Evolutionary conservation across 495 filamentous ascomycete genomes (phyloP).

Genomic region (Chlorociboria aeruginascens): DNA sequence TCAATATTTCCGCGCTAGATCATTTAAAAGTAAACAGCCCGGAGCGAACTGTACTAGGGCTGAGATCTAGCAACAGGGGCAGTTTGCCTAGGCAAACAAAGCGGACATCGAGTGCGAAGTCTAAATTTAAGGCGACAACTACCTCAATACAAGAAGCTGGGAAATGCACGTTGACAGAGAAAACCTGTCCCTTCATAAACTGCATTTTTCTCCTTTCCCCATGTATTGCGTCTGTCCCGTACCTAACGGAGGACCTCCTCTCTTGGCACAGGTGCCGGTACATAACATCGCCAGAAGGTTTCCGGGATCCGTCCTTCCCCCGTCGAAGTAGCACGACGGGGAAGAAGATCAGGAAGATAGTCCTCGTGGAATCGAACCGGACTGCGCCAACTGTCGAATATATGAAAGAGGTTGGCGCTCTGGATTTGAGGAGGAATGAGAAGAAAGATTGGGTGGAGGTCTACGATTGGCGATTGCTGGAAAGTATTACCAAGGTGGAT

Average conservation of each 20-base stretch:
- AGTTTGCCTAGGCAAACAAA: too few species aligned
- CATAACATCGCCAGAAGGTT: constrained; percentile 10
- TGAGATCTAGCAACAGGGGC: too few species aligned
- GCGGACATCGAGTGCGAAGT: too few species aligned
- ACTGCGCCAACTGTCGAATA: constrained; percentile 28
- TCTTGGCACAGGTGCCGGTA: constrained; percentile 25
- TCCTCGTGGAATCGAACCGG: constrained; percentile 32
- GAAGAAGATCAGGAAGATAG: constrained; percentile 24
- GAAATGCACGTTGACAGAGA: constrained; percentile 11
- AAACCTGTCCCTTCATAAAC: constrained; percentile 23
- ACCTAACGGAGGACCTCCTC: constrained; percentile 32
- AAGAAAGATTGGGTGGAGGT: constrained; percentile 28
- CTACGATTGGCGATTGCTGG: constrained; percentile 39
- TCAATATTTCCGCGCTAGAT: too few species aligned
- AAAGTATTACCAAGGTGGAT: constrained; percentile 30
- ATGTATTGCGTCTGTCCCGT: constrained; percentile 28
- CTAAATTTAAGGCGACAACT: too few species aligned
- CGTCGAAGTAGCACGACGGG: constrained; percentile 2
- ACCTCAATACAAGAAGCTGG: neutral
- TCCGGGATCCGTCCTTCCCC: constrained; percentile 1
- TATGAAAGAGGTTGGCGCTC: constrained; percentile 23
- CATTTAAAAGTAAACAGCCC: too few species aligned
- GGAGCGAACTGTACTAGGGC: too few species aligned
- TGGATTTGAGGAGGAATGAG: constrained; percentile 18
- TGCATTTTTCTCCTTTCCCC: constrained; percentile 34